Evolutionary conservation across 352 stramenopile genomes (phyloP), one percentile per base, ranked within the genome.

Genomic region (Phytophthora syringae): DNA sequence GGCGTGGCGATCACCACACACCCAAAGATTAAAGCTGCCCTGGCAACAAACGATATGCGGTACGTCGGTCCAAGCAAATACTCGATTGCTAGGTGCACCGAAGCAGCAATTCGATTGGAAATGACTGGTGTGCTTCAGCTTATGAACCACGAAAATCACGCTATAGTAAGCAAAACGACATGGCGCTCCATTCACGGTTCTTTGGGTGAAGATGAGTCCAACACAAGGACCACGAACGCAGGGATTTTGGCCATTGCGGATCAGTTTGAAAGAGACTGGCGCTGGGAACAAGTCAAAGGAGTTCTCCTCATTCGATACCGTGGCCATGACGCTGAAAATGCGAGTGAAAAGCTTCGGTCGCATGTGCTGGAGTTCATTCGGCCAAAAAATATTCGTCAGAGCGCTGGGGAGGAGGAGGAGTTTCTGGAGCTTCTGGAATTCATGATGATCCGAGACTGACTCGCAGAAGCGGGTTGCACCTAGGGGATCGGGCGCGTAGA

Each of bases 231-330:
- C 7, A 34, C 10, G 7, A 32, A 44, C 13, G 40, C 53, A 11
- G 40, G 24, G 53, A 25, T 45, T 61, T 11, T 36, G 16, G 11
- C 1, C 2, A 45, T 61, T 27, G 53, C 28, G 7, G 40, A 45
- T 11, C 27, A 61, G 15, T 61, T 25, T 21, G 27, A 11, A 16
- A 50, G 34, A 2, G 54, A 62, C 22, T 47, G 32, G 30, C 42
- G 54, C 15, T 62, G 54, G 42, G 30, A 20, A 5, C 18, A 48
- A 37, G n/a, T 62, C 2, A 48, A 62, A 40, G n/a, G 16, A n/a
- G 12, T 62, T 5, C 37, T 62, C 43, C 54, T 54, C 11, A 7
- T 62, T 18, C 42, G 42, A 7, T 36, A 36, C 28, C 55, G 30
- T 7, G 30, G 42, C 4, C 30, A 21, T 7, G n/a, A 36, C 4